Evolutionary conservation across 306 rosid species (phyloP), one percentile per base, ranked within the genome.

Genomic region (Castanopsis chinensis): DNA sequence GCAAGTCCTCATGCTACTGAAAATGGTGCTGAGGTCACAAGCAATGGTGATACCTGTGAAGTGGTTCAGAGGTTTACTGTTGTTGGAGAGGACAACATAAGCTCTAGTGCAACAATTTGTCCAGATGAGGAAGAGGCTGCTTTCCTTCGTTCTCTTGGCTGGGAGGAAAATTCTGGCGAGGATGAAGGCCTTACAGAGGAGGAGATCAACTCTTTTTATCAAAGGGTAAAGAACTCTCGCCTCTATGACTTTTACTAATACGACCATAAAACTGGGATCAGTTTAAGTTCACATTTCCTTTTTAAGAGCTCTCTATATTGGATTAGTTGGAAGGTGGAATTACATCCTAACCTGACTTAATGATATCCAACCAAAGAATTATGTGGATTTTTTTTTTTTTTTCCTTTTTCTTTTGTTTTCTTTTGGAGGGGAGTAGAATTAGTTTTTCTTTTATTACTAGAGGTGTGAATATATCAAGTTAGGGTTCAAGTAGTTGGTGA

Each of bases 131-230:
- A 96, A 89, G 99, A 96, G 85, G 92, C 88, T 85, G 95, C 97
- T 59, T 96, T 96, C 83, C 98, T 96, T 72, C 93, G 94, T 63
- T 96, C 99, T 67, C 98, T 95, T 82, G 99, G 99, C 72, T 96
- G 99, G 99, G 98, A 89, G 60, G 99, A 96, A 83, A 87, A 83
- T 86, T 85, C 88, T 77, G 97, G 91, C 69, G 98, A 94, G 86
- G 97, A 95, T 78, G 99, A 78, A 53, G 99, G 97, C 54, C 97
- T 93, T 28, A 96, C 99, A 2, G 98, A 96, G 74, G 99, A 96
- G 86, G 99, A 96, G 90, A 96, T 96, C 74, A 89, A 78, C 87
- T 75, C 92, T 27, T 96, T 96, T 74, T 88, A 81, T 83, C 91
- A 86, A 81, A 88, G 87, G 92, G 99, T 96, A 78, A 83, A 85